phyloP scores from a whole-genome alignment of 148 eudicot genomes.

The Bassia scoparia region DNA sequence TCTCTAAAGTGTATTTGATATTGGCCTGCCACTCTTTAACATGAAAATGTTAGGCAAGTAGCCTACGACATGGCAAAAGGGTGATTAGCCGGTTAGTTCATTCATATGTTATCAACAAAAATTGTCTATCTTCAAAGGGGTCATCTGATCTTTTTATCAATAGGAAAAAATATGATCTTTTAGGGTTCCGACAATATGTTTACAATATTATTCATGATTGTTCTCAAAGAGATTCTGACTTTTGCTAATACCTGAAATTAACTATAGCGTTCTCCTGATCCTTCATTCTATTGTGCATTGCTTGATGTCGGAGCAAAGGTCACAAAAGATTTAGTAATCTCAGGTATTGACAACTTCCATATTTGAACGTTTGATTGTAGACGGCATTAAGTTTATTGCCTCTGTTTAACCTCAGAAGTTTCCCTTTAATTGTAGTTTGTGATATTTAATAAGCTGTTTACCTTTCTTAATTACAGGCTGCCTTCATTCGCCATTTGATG shows the following conservation, averaged over 20 bases:
- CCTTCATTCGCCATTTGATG: conserved; percentile 93
- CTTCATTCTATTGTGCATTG: too few relatives aligned
- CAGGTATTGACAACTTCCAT: too few relatives aligned
- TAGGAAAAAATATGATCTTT: not conserved
- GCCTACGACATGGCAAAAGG: not conserved
- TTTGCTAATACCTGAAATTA: not conserved
- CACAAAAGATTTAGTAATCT: too few relatives aligned
- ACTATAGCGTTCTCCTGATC: not conserved
- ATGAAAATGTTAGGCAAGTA: not conserved
- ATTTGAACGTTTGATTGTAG: too few relatives aligned
- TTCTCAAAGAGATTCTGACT: not conserved
- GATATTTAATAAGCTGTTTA: conserved; percentile 16
- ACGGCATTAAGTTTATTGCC: conserved; percentile 1
- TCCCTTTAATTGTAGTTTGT: not conserved
- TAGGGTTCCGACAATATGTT: not conserved
- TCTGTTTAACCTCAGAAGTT: not conserved
- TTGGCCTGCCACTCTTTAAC: not conserved
- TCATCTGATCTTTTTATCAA: not conserved
- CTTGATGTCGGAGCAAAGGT: not conserved
- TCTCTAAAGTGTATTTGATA: not conserved
- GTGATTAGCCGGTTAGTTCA: not conserved
- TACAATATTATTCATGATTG: not conserved
- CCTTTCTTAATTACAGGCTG: conserved; percentile 55
- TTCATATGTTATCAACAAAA: not conserved
- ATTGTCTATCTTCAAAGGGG: not conserved